Base-by-base conservation (phyloP, 1,139 yeast genomes). In the Pichia sp. region DNA sequence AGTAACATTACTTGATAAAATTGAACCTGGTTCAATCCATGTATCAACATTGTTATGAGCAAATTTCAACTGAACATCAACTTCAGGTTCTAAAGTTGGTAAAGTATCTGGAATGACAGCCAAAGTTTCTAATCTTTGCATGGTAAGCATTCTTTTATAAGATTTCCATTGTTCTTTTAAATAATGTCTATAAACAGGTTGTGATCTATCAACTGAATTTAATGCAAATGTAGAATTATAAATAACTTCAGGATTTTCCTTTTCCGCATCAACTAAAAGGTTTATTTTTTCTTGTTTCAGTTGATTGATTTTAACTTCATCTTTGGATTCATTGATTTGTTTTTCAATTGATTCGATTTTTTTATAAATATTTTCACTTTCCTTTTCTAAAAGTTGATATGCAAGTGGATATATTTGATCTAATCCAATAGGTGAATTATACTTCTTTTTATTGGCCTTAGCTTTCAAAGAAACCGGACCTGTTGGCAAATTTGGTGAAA, bases 31-130 rank as follows among this genome's bases (percentile, higher is more conserved):
- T 47, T 76, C 82, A 39, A 90, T 69, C 87, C 87, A 82, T 54
- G 72, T 75, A 50, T 79, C 75, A 22, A 77, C 70, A 48, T 76
- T 73, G 44, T 80, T 80, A 54, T 85, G 86, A 40, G 85, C 82
- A 64, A 92, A 92, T 66, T 79, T 82, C 43, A 94, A 65, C 46
- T 77, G 72, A 11, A 92, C 88, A 46, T 85, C 87, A 16, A 80
- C 94, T 54, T 74, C 69, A 20, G 98, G 97, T n/a, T 76, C 81
- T 50, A 92, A 68, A 0, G 97, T 88, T 24, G 97, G 94, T 63
- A 92, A 65, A 2, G 97, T 89, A 64, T 92, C 98, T 27, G 98
- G 98, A 54, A 94, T 85, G 45, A 88, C 88, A 45, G 77, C 77
- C 56, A 89, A 70, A 51, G 86, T 82, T 68, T 92, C 98, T 51